phyloP scores from a whole-genome alignment of 495 filamentous ascomycete genomes.

The Neurospora sp. region DNA sequence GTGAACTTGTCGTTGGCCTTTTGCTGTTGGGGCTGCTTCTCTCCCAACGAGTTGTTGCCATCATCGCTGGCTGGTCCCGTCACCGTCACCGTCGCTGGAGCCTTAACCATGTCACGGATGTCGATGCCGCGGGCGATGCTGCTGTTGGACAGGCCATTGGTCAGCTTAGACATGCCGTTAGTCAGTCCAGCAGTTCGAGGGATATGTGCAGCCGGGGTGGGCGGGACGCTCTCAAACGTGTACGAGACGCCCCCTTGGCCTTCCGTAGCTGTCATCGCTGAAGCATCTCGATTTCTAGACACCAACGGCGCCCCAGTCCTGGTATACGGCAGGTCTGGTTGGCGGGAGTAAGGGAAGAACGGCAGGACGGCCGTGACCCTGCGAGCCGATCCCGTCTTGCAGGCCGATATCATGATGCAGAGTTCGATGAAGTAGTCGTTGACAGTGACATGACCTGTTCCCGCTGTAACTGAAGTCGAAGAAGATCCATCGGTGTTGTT shows the following conservation, averaged over 20 bases:
- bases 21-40: slow-evolving; percentile 26
- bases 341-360: slow-evolving; percentile 90
- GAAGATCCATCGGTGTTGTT: background rate
- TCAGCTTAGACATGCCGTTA: slow-evolving; percentile 54
- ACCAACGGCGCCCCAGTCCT: slow-evolving; percentile 77
- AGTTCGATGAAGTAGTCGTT: slow-evolving; percentile 95
- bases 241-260: slow-evolving; percentile 53
- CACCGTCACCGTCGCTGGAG: background rate
- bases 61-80: background rate
- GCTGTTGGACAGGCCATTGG: slow-evolving; percentile 43
- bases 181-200: slow-evolving; percentile 50
- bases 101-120: background rate
- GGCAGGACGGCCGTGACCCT: slow-evolving; percentile 89
- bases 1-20: slow-evolving; percentile 33
- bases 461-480: background rate
- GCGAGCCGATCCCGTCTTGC: slow-evolving; percentile 89
- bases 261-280: slow-evolving; percentile 46
- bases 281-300: background rate
- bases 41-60: background rate
- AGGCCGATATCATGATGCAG: slow-evolving; percentile 93
- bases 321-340: slow-evolving; percentile 93
- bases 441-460: slow-evolving; percentile 50
- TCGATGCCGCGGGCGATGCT: slow-evolving; percentile 15
- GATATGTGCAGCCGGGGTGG: slow-evolving; percentile 66
- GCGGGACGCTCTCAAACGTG: slow-evolving; percentile 86